These are phyloP conservation scores for Gossypium rotundifolium DNA, from an alignment of 345 rosid species.

Conservation along the genomic window DNA sequence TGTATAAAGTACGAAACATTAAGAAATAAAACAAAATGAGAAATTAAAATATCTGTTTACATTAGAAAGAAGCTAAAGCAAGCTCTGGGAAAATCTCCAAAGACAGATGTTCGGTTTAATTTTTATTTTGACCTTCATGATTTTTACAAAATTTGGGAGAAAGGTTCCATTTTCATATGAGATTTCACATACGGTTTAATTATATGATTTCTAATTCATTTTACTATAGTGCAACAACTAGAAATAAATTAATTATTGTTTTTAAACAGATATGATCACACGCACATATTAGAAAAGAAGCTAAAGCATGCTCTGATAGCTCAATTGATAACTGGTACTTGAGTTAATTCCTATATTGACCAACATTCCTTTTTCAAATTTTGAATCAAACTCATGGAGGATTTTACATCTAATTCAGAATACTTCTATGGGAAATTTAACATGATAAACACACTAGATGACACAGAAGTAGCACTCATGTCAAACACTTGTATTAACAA, in stretches of 20 bases:
- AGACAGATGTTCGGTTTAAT: background rate
- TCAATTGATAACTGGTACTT: background rate
- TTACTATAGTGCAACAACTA: conserved; percentile 12
- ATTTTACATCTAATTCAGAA: background rate
- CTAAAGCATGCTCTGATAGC: background rate
- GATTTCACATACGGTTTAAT: conserved; percentile 13
- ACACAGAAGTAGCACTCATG: background rate
- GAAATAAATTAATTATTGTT: background rate
- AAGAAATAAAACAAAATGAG: background rate
- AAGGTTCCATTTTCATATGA: background rate
- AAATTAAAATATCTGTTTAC: background rate
- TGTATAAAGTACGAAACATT: conserved; percentile 13
- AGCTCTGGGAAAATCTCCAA: background rate
- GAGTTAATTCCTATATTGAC: background rate
- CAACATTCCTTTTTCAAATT: background rate
- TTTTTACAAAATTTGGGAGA: background rate
- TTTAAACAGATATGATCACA: background rate
- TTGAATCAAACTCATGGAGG: background rate
- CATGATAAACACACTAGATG: background rate
- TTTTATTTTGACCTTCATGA: background rate
- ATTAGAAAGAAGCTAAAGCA: background rate
- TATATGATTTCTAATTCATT: conserved; percentile 74
- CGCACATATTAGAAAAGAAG: background rate
- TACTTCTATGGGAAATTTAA: background rate
- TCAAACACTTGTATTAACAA: background rate